Evolutionary conservation across 495 filamentous ascomycete genomes (phyloP).

Genomic region (Hyaloscypha finlandica): DNA sequence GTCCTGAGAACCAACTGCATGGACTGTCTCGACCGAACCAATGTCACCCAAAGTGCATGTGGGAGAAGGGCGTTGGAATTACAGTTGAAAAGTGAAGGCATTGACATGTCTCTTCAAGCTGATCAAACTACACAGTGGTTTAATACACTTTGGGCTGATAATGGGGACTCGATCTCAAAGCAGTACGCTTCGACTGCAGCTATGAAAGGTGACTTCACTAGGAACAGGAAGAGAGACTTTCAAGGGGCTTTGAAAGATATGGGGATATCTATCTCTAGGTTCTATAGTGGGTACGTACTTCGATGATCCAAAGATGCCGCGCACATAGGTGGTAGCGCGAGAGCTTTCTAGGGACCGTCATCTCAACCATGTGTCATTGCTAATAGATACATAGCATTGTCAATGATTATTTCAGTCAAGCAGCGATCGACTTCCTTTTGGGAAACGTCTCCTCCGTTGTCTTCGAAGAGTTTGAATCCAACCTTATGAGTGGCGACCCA

Average conservation of each 20-base stretch:
- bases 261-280: conserved; percentile 78
- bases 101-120: conserved; percentile 65
- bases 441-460: conserved; percentile 81
- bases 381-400: conserved; percentile 67
- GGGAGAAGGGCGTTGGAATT: conserved; percentile 73
- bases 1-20: conserved; percentile 92
- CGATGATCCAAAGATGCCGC: neutral
- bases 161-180: conserved; percentile 75
- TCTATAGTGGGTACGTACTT: conserved; percentile 56
- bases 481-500: conserved; percentile 85
- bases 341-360: neutral
- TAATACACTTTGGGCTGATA: conserved; percentile 94
- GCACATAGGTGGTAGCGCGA: neutral
- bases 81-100: conserved; percentile 72
- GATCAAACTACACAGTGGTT: conserved; percentile 86
- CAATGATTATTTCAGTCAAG: conserved; percentile 94
- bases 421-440: conserved; percentile 90
- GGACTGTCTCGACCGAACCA: conserved; percentile 94
- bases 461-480: conserved; percentile 88
- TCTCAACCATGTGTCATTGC: neutral
- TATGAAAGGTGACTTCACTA: conserved; percentile 92
- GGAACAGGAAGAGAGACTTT: conserved; percentile 86
- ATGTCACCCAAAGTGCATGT: conserved; percentile 88
- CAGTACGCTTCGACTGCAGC: conserved; percentile 88
- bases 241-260: conserved; percentile 92